phyloP scores from a whole-genome alignment of 2,329 filamentous ascomycete genomes.

The Polychaeton citri region DNA sequence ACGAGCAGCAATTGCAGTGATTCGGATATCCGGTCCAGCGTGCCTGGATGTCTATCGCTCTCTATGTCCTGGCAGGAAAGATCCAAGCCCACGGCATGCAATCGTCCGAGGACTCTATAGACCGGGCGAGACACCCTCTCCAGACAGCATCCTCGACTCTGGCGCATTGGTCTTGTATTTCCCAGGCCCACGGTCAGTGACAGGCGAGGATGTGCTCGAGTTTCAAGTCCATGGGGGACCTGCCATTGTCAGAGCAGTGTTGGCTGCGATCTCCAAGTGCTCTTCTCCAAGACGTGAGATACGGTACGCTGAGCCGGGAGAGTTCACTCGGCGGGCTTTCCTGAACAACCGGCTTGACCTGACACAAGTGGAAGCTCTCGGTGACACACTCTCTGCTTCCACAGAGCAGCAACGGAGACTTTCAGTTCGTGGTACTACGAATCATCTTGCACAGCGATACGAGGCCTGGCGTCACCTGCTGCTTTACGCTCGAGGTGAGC shows the following conservation, averaged over 20 bases:
- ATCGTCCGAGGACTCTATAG: conserved; percentile 62
- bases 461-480: conserved; percentile 68
- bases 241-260: conserved; percentile 75
- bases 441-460: conserved; percentile 57
- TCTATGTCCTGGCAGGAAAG: conserved; percentile 42
- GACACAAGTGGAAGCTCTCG: conserved; percentile 60
- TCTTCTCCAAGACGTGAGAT: conserved; percentile 28
- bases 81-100: conserved; percentile 51
- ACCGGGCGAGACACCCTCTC: conserved; percentile 28
- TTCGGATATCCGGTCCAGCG: conserved; percentile 71
- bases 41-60: conserved; percentile 54
- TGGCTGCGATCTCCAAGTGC: conserved; percentile 58
- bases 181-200: conserved; percentile 66
- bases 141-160: conserved; percentile 51
- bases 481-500: conserved; percentile 70
- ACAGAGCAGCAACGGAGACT: conserved; percentile 88
- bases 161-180: conserved; percentile 74
- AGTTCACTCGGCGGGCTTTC: conserved; percentile 90
- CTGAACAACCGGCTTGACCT: conserved; percentile 74
- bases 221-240: conserved; percentile 87
- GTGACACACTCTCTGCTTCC: conserved; percentile 48
- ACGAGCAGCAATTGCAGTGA: conserved; percentile 77
- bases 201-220: conserved; percentile 85
- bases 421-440: conserved; percentile 63
- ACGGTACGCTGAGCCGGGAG: conserved; percentile 84